Conservation (phyloP, 2,329 filamentous ascomycete genomes). For the Sporothrix protearum region DNA sequence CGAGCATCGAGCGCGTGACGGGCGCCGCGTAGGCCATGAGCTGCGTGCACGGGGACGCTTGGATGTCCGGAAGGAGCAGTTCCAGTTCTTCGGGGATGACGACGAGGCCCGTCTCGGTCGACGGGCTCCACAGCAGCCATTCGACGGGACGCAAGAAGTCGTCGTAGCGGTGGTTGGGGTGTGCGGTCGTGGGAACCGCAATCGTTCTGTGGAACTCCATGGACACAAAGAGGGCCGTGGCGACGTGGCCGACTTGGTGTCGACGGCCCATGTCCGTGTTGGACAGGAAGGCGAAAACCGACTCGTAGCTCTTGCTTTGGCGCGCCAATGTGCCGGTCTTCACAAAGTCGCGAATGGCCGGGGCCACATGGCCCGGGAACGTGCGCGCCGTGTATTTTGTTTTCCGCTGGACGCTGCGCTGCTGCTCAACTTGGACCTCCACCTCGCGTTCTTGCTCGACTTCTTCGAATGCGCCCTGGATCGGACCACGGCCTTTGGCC, state of each 20-base stretch:
- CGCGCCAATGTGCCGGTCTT: constrained; percentile 14
- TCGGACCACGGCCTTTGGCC: constrained; percentile 26
- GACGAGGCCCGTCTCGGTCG: constrained; percentile 49
- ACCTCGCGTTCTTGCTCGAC: constrained; percentile 59
- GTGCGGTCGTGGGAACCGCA: constrained; percentile 35
- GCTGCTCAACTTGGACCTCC: constrained; percentile 54
- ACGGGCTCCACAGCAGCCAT: constrained; percentile 58
- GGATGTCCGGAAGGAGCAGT: constrained; percentile 46
- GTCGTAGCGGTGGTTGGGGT: constrained; percentile 31
- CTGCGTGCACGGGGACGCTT: constrained; percentile 30
- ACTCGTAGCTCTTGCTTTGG: not conserved
- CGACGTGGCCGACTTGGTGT: constrained; percentile 17
- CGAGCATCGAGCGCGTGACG: constrained; percentile 56
- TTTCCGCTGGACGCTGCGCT: constrained; percentile 37
- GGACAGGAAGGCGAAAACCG: constrained; percentile 16
- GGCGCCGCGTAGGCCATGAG: constrained; percentile 55
- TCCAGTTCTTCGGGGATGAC: constrained; percentile 64
- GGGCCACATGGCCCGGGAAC: constrained; percentile 20
- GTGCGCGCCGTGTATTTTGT: not conserved
- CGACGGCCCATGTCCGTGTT: constrained; percentile 13
- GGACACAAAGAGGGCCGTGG: constrained; percentile 38
- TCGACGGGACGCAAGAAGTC: constrained; percentile 49
- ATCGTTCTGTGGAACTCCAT: constrained; percentile 50
- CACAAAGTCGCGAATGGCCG: constrained; percentile 19
- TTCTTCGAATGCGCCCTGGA: constrained; percentile 51